phyloP scores from a whole-genome alignment of 371 early-diverging fungal species.

The Nematocida displodere region DNA sequence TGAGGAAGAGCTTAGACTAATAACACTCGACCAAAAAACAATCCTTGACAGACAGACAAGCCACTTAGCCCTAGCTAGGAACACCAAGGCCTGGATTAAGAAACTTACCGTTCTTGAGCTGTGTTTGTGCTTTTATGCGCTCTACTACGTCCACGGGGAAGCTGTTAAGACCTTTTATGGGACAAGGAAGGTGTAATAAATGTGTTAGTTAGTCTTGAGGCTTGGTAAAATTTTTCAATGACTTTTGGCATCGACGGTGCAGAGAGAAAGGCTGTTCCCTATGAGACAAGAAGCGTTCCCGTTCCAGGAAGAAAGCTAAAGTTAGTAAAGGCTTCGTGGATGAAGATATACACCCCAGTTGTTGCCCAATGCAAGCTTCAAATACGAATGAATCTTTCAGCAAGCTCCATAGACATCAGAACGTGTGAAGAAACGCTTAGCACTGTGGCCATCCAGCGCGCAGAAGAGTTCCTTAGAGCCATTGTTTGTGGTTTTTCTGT shows the following conservation, averaged over 20 bases:
- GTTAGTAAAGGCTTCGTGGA: conserved; percentile 84
- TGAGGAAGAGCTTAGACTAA: conserved; percentile 10
- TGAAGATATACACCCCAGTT: conserved; percentile 93
- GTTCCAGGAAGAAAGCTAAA: conserved; percentile 83
- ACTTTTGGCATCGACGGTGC: neutral
- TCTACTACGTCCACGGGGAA: conserved; percentile 45
- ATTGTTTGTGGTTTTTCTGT: conserved; percentile 84
- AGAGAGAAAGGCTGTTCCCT: conserved; percentile 18
- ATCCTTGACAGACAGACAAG: conserved; percentile 19
- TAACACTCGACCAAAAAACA: conserved; percentile 20
- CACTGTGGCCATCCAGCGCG: conserved; percentile 74
- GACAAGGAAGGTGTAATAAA: conserved; percentile 37
- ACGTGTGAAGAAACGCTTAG: conserved; percentile 67
- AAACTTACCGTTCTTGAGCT: conserved; percentile 42
- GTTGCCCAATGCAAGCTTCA: conserved; percentile 90
- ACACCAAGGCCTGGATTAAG: conserved; percentile 49
- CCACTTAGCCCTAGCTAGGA: conserved; percentile 35
- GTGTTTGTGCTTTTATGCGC: conserved; percentile 23
- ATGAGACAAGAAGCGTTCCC: conserved; percentile 25
- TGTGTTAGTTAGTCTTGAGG: neutral
- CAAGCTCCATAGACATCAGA: conserved; percentile 78
- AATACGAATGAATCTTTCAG: conserved; percentile 82
- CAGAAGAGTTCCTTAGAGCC: conserved; percentile 72
- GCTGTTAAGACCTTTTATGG: conserved; percentile 53
- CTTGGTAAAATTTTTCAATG: neutral